Base-by-base conservation (phyloP, 495 filamentous ascomycete genomes). In the Parathielavia hyrcaniae region DNA sequence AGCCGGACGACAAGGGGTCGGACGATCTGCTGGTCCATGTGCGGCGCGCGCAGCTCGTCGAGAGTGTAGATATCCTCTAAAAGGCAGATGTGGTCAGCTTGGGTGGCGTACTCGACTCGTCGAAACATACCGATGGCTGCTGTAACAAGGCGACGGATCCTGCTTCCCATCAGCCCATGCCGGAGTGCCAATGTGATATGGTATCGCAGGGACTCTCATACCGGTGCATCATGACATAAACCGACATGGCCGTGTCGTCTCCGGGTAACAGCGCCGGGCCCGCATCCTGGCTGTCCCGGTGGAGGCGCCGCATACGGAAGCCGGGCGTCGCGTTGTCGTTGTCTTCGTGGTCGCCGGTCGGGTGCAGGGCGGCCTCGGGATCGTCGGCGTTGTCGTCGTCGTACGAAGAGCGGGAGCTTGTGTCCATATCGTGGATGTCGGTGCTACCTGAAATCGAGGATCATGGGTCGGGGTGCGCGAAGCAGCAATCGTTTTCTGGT, bases 41-140 rank as follows among this genome's bases (percentile, higher is more conserved):
- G 73, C 11, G 81, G 82, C 40, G 76, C 76, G 44, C 76, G 75
- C 1, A 86, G 69, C 60, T 86, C 81, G 14, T 85, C 81, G 32
- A 80, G 63, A 19, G 75, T 81, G 64, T 86, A 86, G 11, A 81
- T 80, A 59, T 86, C 83, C 66, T 85, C 82, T 76, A 48, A 8
- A 14, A 30, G 26, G 49, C 35, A 54, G 10, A 35, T 14, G 8
- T 17, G 19, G 4, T 20, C 19, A 5, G 16, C 9, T 11, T 35
- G 16, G 6, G 19, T 17, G 11, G 1, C 11, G 35, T 4, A 17
- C 46, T 38, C 3, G 30, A 9, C 26, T 50, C 32, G 9, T n/a
- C 17, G 17, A 12, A n/a, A 23, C 59, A 41, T 46, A 65, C 64
- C 65, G 32, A 71, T 59, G 20, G 65, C 64, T 13, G 70, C 67